Percentiles rank a stretch among this genome's conserved stretches.
phyloP scores from a whole-genome alignment of 2,329 filamentous ascomycete genomes.

The Pezicula neosporulosa region DNA sequence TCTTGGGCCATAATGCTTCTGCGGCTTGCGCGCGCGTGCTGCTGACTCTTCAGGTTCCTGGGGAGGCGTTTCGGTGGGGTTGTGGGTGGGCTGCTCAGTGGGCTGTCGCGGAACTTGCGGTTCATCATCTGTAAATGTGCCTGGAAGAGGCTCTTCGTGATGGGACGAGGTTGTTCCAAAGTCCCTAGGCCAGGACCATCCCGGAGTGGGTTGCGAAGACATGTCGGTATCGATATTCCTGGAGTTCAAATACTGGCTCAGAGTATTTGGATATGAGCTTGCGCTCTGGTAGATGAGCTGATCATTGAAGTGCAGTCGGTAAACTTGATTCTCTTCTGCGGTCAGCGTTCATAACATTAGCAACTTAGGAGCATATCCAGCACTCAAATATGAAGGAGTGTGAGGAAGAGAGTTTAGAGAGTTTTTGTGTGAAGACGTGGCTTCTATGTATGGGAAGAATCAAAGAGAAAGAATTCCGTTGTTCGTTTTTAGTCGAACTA shows the following conservation, averaged over 20 bases:
- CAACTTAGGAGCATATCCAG: background rate
- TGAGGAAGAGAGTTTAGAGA: background rate
- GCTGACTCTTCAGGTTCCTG: constrained; percentile 16
- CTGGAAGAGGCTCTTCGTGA: constrained; percentile 3
- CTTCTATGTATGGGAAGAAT: background rate
- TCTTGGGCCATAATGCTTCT: constrained; percentile 62
- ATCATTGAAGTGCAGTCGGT: background rate
- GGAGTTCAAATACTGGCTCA: background rate
- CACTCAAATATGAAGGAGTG: background rate
- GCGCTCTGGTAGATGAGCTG: background rate
- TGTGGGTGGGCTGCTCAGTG: background rate
- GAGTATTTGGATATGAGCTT: background rate
- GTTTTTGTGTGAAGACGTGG: background rate
- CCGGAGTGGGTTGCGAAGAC: background rate
- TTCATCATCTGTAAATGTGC: constrained; percentile 12
- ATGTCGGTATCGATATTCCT: background rate
- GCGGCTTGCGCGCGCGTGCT: constrained; percentile 25
- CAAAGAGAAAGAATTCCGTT: background rate
- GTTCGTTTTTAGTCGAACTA: background rate
- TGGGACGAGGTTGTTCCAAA: constrained; percentile 1
- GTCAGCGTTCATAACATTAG: background rate
- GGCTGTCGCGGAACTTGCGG: background rate
- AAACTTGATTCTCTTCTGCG: background rate
- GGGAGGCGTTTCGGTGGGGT: background rate
- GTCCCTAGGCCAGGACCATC: constrained; percentile 20